phyloP scores from a whole-genome alignment of 73 alveolate species.

The Blepharisma japonicum region DNA sequence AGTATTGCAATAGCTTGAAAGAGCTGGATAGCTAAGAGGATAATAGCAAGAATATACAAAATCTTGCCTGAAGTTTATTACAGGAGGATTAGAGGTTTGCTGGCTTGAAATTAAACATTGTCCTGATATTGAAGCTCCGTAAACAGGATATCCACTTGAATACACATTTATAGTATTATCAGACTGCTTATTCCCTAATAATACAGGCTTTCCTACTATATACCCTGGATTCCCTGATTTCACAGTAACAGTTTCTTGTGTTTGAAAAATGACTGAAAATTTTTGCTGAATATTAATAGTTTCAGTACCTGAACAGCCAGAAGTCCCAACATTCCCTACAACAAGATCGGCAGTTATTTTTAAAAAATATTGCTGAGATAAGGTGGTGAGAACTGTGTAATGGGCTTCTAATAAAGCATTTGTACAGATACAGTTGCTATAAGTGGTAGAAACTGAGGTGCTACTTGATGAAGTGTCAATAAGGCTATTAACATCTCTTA shows the following conservation, averaged over 20 bases:
- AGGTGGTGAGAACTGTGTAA: neutral
- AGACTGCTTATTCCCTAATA: neutral
- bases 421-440: neutral
- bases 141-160: too few species aligned
- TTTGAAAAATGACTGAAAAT: neutral
- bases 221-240: constrained; percentile 20
- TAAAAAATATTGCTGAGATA: too few species aligned
- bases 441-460: neutral
- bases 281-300: neutral
- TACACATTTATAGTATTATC: neutral
- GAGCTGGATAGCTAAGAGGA: neutral
- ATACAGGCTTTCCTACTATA: neutral
- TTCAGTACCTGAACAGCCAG: neutral
- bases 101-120: neutral
- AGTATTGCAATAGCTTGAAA: neutral
- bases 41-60: neutral
- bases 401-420: constrained; percentile 1
- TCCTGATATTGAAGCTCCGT: neutral
- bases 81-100: neutral
- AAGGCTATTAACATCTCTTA: neutral
- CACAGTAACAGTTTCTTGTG: neutral
- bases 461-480: neutral
- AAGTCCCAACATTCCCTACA: neutral
- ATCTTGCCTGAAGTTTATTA: neutral
- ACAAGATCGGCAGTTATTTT: neutral